Evolutionary conservation across 2,329 filamentous ascomycete genomes (phyloP).

Genomic region (Rutstroemia sp.): DNA sequence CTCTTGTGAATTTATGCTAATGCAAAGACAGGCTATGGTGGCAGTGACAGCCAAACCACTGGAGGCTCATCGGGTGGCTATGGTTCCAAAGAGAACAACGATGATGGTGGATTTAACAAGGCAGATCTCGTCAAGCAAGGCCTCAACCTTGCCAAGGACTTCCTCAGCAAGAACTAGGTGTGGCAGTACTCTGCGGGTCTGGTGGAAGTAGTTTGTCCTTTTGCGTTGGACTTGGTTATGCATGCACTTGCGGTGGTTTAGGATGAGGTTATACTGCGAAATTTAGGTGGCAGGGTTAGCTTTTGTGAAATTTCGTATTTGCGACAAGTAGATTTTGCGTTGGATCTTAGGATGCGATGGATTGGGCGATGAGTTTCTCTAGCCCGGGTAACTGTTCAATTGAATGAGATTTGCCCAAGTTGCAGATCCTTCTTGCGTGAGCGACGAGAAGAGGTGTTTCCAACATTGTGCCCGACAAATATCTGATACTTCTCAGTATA

Average conservation of each 20-base stretch:
- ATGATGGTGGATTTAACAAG: background rate
- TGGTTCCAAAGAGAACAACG: background rate
- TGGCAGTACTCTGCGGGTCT: background rate
- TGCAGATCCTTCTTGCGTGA: too few species aligned
- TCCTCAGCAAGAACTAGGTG: background rate
- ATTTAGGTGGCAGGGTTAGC: too few species aligned
- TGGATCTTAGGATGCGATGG: too few species aligned
- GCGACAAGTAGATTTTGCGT: too few species aligned
- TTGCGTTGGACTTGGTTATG: background rate
- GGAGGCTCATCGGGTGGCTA: background rate
- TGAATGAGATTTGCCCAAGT: too few species aligned
- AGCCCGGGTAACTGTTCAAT: too few species aligned
- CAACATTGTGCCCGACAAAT: too few species aligned
- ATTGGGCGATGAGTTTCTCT: too few species aligned
- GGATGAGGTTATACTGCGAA: background rate
- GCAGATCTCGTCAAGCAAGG: conserved; percentile 1
- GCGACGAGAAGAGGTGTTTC: too few species aligned
- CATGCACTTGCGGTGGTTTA: background rate
- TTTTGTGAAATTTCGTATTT: too few species aligned
- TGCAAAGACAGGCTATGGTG: background rate
- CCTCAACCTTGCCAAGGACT: background rate
- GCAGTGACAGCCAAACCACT: background rate
- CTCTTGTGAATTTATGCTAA: background rate
- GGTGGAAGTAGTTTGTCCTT: background rate
- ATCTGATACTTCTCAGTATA: too few species aligned